Base-by-base conservation (phyloP, 2,329 filamentous ascomycete genomes). In the Gaeumannomyces sp. region DNA sequence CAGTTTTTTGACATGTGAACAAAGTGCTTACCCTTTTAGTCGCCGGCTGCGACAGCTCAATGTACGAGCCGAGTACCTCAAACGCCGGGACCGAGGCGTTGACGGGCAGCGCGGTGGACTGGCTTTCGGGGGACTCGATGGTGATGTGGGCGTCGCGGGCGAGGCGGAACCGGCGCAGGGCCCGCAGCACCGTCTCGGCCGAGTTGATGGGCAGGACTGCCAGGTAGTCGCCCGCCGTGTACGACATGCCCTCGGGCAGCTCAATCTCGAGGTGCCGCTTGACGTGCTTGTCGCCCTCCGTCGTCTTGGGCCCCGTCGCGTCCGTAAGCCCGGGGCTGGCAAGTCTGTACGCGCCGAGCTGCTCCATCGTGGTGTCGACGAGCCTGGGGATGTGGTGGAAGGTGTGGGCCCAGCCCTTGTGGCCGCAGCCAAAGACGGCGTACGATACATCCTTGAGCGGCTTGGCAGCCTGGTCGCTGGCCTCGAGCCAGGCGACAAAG, bases 191-290 rank as follows among this genome's bases (percentile, higher is more conserved):
- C 3, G 81, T 85, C 31, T 81, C 77, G 59, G 80, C 80, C 1
- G 85, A 86, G 72, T 93, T 93, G 33, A 90, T 76, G 0, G 91
- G 90, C 1, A 92, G 77, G 3, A 92, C 79, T 0, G 89, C 89
- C 1, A 93, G 81, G 71, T 94, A 93, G 72, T 93, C 91, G 11
- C 90, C 91, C 4, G 88, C 83, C 45, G 83, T 81, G 75, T 93
- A 94, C 0, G 80, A 82, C 80, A 86, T 82, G 64, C 83, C 84
- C 0, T 81, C 83, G 0, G 90, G 90, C 1, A 93, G 79, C 66
- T 85, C 83, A 31, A 92, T 85, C 66, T 85, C 85, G 27, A 91
- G 82, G 67, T 88, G 82, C 28, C 84, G 83, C 78, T 92, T 92
- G 33, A 50, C 19, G 29, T 28, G 71, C 2, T 74, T 71, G 1